Evolutionary conservation across 306 rosid genomes (phyloP).

Genomic region (Trichosanthes truncata): DNA sequence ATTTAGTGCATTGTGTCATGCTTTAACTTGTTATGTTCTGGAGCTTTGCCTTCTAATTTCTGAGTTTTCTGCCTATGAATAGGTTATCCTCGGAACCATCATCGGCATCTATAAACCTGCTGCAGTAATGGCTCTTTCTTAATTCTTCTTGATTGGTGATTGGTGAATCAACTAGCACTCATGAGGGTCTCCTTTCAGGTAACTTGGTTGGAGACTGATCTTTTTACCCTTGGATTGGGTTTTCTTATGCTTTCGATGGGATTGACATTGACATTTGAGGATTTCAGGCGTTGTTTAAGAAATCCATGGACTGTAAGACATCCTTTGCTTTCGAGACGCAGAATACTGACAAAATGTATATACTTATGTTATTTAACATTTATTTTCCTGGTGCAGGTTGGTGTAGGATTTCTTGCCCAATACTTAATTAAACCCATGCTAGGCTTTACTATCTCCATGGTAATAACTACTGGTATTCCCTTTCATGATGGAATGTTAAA

Average conservation of each 20-base stretch:
- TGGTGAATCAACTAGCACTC: conserved; percentile 20
- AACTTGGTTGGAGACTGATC: conserved; percentile 85
- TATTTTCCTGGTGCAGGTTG: conserved; percentile 57
- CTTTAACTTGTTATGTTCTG: conserved; percentile 2
- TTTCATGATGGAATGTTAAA: not conserved
- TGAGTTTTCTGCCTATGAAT: conserved; percentile 24
- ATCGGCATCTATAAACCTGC: conserved; percentile 81
- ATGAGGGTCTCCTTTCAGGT: conserved; percentile 44
- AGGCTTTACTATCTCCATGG: conserved; percentile 73
- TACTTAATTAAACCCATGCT: conserved; percentile 78
- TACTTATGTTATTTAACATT: not conserved
- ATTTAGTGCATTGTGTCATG: not conserved
- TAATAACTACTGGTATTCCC: conserved; percentile 17
- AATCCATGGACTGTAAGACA: conserved; percentile 80
- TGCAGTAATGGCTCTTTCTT: conserved; percentile 41
- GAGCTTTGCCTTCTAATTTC: conserved; percentile 9
- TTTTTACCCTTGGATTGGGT: conserved; percentile 79
- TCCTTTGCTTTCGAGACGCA: not conserved
- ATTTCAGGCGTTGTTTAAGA: conserved; percentile 76
- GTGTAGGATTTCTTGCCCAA: conserved; percentile 94
- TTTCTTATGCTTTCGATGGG: conserved; percentile 99
- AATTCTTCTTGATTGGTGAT: conserved; percentile 15
- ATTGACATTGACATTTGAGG: conserved; percentile 83
- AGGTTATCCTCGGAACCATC: conserved; percentile 74
- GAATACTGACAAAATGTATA: not conserved